A percentile compares a stretch with the other conserved stretches of the same genome.
These are phyloP conservation scores for Dendrobium chrysotoxum DNA, from an alignment of 106 monocot genomes.

Conservation along the genomic window DNA sequence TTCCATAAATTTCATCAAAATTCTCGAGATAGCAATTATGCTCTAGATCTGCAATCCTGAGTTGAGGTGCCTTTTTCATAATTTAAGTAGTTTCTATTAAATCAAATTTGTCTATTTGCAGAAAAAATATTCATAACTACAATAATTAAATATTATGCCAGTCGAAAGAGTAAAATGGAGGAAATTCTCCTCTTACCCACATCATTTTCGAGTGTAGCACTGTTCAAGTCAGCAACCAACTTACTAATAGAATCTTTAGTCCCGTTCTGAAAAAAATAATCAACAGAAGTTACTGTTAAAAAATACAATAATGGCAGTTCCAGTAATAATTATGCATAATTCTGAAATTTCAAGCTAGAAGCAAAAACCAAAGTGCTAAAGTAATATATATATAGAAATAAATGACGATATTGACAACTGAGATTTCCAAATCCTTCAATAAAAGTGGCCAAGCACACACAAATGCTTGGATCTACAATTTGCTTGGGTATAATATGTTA, in stretches of 20 bases:
- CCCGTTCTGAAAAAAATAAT: constrained; percentile 57
- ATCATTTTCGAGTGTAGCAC: constrained; percentile 68
- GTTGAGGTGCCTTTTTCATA: too few relatives aligned
- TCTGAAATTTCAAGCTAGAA: not conserved
- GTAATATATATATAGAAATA: not conserved
- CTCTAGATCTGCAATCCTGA: too few relatives aligned
- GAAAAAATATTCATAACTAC: not conserved
- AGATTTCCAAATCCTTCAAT: not conserved
- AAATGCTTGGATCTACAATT: not conserved
- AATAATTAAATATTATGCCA: constrained; percentile 1
- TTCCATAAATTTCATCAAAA: too few relatives aligned
- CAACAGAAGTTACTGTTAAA: constrained; percentile 3
- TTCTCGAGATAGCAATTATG: too few relatives aligned
- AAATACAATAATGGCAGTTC: not conserved
- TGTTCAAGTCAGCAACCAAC: constrained; percentile 75
- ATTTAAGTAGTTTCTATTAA: too few relatives aligned
- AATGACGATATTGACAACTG: not conserved
- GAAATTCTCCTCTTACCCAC: constrained; percentile 56
- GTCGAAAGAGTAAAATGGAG: not conserved
- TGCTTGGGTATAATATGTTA: not conserved
- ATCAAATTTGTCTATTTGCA: not conserved
- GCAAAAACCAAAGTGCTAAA: not conserved
- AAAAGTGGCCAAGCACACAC: not conserved
- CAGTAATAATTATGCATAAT: not conserved
- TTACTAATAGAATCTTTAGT: constrained; percentile 84